phyloP scores from a whole-genome alignment of 345 rosid genomes.

The Linum trigynum region DNA sequence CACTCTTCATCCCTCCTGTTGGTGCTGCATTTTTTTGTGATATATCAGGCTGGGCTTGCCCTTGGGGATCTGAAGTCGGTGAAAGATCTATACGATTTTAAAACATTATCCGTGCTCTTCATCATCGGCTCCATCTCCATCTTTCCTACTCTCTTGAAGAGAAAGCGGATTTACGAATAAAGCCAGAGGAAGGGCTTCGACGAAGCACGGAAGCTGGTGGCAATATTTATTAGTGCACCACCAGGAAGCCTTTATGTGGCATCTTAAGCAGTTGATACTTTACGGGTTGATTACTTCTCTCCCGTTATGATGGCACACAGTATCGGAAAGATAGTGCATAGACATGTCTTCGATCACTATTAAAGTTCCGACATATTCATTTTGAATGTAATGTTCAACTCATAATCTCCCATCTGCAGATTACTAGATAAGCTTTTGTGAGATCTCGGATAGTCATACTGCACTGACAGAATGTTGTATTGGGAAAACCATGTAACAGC shows the following conservation, averaged over 20 bases:
- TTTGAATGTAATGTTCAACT: constrained; percentile 8
- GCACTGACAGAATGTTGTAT: not conserved
- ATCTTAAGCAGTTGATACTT: not conserved
- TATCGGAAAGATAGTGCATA: not conserved
- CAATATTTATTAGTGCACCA: too few species aligned
- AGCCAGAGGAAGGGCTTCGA: too few species aligned
- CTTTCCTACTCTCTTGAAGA: constrained; percentile 60
- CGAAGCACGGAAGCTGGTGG: too few species aligned
- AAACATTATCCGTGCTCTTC: constrained; percentile 64
- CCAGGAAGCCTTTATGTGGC: too few species aligned
- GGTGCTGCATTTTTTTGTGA: not conserved
- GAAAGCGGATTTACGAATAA: constrained; percentile 63
- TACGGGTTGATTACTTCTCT: constrained; percentile 13
- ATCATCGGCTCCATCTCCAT: constrained; percentile 60
- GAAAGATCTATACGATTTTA: constrained; percentile 75
- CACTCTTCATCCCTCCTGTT: not conserved
- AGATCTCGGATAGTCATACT: not conserved
- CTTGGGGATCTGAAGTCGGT: constrained; percentile 78
- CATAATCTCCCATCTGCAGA: constrained; percentile 16
- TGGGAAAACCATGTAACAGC: not conserved
- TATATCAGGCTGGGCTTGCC: constrained; percentile 68
- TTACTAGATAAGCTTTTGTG: not conserved
- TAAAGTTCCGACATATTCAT: not conserved
- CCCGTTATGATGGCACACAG: constrained; percentile 7
- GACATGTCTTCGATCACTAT: not conserved